Percentiles rank a stretch among this genome's conserved stretches.
These are phyloP conservation scores for Fusarium ramigenum DNA, from an alignment of 2,329 filamentous ascomycete genomes.

Conservation along the genomic window DNA sequence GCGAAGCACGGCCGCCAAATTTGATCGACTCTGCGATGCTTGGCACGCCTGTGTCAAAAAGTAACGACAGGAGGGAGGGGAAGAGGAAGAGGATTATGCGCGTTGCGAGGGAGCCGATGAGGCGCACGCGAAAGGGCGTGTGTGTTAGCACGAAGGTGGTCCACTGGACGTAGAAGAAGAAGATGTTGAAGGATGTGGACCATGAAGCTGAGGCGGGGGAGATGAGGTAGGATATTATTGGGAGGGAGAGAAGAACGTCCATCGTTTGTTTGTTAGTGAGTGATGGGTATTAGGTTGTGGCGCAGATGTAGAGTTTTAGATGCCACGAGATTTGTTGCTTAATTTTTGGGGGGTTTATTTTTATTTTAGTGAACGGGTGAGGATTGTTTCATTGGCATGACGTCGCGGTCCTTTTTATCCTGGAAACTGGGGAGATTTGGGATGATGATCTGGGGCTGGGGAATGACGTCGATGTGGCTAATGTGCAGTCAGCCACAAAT, in stretches of 20 bases:
- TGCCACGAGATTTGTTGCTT: not conserved
- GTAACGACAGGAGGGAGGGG: constrained; percentile 76
- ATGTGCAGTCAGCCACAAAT: constrained; percentile 12
- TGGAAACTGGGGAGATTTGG: constrained; percentile 6
- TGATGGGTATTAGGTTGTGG: not conserved
- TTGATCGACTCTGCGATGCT: constrained; percentile 76
- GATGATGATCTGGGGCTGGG: not conserved
- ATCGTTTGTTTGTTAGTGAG: constrained; percentile 51
- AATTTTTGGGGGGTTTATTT: not conserved
- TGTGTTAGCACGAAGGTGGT: constrained; percentile 82
- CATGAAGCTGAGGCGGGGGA: constrained; percentile 72
- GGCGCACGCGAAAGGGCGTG: constrained; percentile 76
- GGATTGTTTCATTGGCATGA: constrained; percentile 17
- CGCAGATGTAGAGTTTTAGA: constrained; percentile 3
- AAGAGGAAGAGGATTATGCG: constrained; percentile 76
- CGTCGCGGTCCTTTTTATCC: constrained; percentile 18
- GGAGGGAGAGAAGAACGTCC: constrained; percentile 76
- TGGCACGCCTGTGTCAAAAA: constrained; percentile 77
- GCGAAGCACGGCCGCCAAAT: constrained; percentile 62
- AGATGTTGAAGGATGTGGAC: constrained; percentile 81
- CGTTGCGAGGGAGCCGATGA: constrained; percentile 74
- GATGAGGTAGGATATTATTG: constrained; percentile 74
- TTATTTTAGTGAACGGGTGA: not conserved
- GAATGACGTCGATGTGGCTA: constrained; percentile 36
- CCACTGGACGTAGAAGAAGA: constrained; percentile 95